Conservation (phyloP, 2,329 filamentous ascomycete genomes). For the Epichloe festucae region DNA sequence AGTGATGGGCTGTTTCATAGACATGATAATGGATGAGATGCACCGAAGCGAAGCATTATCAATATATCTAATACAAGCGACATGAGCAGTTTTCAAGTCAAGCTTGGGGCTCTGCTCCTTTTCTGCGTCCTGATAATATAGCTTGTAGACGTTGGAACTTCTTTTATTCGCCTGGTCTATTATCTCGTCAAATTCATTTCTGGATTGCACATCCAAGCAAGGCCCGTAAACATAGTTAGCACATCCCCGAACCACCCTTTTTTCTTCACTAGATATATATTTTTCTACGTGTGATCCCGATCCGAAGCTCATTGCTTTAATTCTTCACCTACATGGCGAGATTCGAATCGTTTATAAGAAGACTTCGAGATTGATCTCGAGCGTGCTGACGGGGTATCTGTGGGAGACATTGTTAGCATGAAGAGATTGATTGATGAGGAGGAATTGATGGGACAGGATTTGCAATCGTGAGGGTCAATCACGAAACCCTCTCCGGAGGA, state of each 20-base stretch:
- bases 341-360: conserved; percentile 51
- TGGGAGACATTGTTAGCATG: neutral
- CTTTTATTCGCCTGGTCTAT: conserved; percentile 9
- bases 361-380: conserved; percentile 89
- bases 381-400: conserved; percentile 79
- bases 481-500: no score
- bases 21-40: neutral
- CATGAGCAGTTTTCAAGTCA: neutral
- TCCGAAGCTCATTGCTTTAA: neutral
- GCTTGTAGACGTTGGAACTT: neutral
- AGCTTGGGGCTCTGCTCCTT: neutral
- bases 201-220: neutral
- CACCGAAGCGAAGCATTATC: neutral
- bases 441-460: neutral
- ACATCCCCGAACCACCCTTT: neutral
- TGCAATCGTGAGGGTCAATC: no score
- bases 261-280: no score
- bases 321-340: neutral
- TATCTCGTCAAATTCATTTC: conserved; percentile 13
- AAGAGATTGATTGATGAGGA: neutral
- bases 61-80: neutral
- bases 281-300: no score
- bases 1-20: neutral
- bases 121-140: neutral
- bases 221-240: neutral